Evolutionary conservation across 345 rosid genomes (phyloP).

Genomic region (Passiflora organensis): DNA sequence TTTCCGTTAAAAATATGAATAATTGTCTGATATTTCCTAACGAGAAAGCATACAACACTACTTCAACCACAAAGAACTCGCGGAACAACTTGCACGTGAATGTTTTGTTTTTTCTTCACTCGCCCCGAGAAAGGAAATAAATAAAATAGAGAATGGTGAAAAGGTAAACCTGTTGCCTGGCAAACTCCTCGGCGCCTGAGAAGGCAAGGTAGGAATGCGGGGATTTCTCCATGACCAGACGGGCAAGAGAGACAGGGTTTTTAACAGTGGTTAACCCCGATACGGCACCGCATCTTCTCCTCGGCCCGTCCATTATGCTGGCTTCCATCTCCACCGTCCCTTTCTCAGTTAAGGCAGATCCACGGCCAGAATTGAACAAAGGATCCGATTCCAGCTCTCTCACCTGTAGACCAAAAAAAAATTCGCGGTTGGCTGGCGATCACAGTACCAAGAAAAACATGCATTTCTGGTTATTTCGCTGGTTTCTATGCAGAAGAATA

Average conservation of each 20-base stretch:
- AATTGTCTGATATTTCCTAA: no score
- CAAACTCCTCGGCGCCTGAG: conserved; percentile 88
- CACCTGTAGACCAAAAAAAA: conserved; percentile 33
- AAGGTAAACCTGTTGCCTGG: conserved; percentile 53
- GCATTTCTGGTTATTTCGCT: no score
- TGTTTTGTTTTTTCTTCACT: no score
- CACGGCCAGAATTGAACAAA: conserved; percentile 92
- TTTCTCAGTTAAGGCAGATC: conserved; percentile 81
- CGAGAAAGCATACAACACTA: no score
- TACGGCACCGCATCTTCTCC: conserved; percentile 87
- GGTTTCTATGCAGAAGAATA: no score
- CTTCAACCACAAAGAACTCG: no score
- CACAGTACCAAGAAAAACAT: no score
- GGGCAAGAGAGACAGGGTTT: conserved; percentile 86
- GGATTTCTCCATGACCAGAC: conserved; percentile 92
- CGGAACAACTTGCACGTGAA: no score
- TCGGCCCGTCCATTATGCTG: conserved; percentile 88
- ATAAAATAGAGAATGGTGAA: background rate
- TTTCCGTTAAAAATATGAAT: no score
- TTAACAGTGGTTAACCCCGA: conserved; percentile 83
- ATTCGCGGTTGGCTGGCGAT: no score
- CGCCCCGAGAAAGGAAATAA: no score
- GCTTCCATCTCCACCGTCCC: conserved; percentile 99
- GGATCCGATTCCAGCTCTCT: conserved; percentile 87
- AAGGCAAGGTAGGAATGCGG: conserved; percentile 95